Base-by-base conservation (phyloP, 495 filamentous ascomycete species). In the Cryomyces minteri region DNA sequence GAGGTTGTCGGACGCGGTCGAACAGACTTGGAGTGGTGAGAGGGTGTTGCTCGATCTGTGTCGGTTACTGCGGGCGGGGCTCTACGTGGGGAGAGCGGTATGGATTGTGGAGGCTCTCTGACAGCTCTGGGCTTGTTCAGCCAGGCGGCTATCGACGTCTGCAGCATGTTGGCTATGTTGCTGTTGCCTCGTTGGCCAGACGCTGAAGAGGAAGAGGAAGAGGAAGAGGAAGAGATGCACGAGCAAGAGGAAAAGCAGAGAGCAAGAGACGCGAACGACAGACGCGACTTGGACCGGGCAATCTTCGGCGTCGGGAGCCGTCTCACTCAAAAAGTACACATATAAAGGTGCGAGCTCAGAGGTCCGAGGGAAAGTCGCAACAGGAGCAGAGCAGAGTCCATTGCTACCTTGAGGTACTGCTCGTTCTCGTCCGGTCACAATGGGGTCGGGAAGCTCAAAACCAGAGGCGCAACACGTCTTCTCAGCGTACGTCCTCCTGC, bases 371-470 rank as follows among this genome's bases (percentile, higher is more conserved):
- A n/a, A n/a, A 25, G 18, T 25, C 18, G 18, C 18, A 25, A 25
- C 18, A 25, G 18, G 18, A 25, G 18, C 18, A 25, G 18, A 25
- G 18, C 18, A 25, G 18, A 25, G 18, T 25, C 18, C 18, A 25
- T 25, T 1, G 18, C 18, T 25, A 25, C 2, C 18, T 2, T 2
- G 2, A 25, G 18, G 18, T 25, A 25, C 18, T 1, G 2, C 18
- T 25, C 18, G 18, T 25, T 25, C 18, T 25, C 18, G 18, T 25
- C 18, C 18, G 18, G 18, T 25, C 18, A 25, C 9, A 48, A 65
- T 65, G 62, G 62, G 62, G 10, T 54, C 51, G 42, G 58, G 54
- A 25, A 52, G 55, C 49, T 65, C 62, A 25, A 63, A 56, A 52
- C 48, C 51, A 41, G 49, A 55, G 18, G 48, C 44, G 48, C 48